Evolutionary conservation across 176 grass and related monocot genomes (phyloP).

Genomic region (Ensete glaucum): DNA sequence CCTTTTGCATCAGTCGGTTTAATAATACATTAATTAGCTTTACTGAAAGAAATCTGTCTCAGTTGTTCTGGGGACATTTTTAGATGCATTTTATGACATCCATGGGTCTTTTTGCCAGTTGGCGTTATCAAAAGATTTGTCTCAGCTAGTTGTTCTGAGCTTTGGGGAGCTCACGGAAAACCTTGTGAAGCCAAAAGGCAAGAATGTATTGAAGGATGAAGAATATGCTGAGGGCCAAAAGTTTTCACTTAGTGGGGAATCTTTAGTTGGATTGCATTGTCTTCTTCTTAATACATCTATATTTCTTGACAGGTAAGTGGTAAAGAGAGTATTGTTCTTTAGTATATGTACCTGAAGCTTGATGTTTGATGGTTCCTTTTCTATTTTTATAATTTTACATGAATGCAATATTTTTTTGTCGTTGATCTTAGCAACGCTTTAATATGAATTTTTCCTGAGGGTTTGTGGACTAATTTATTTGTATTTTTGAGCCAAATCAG

Average conservation of each 20-base stretch:
- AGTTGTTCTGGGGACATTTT: neutral
- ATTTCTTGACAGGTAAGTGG: conserved; percentile 61
- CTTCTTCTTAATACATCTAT: conserved; percentile 82
- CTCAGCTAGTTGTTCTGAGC: conserved; percentile 62
- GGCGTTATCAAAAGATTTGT: conserved; percentile 74
- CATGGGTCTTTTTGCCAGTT: conserved; percentile 41
- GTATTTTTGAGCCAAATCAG: neutral
- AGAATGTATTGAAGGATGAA: neutral
- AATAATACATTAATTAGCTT: neutral
- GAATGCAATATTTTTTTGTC: neutral
- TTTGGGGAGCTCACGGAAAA: conserved; percentile 47
- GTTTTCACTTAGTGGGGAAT: conserved; percentile 18
- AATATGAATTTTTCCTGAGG: neutral
- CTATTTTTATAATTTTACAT: neutral
- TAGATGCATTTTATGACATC: too few relatives aligned
- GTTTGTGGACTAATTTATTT: neutral
- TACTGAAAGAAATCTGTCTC: neutral
- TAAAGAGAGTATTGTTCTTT: conserved; percentile 6
- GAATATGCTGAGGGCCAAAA: conserved; percentile 19
- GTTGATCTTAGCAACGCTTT: neutral
- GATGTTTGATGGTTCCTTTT: neutral
- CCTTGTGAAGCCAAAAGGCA: neutral
- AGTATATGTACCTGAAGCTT: neutral
- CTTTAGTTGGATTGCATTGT: conserved; percentile 62
- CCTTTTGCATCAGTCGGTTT: conserved; percentile 39